Evolutionary conservation across 2,329 filamentous ascomycete species (phyloP), one percentile per base, ranked within the genome.

Genomic region (Colletotrichum truncatum): DNA sequence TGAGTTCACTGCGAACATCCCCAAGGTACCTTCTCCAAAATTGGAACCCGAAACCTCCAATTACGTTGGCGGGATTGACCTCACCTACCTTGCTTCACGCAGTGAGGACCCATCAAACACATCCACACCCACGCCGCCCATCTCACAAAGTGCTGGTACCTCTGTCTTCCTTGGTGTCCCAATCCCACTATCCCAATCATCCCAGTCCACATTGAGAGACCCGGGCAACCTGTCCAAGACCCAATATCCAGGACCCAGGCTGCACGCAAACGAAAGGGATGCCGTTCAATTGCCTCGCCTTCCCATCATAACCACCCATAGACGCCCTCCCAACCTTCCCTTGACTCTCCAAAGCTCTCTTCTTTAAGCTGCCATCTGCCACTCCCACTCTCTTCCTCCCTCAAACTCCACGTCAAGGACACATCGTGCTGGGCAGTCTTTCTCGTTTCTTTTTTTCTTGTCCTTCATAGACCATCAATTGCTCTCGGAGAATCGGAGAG

Each of bases 361-460:
- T 66, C 57, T 63, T 66, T 66, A 66, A 66, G 41, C 63, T 66
- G 57, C 58, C 57, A 30, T 66, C 63, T 62, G 57, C 63, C 63
- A 66, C 64, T 59, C 39, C 14, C 14, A 10, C 53, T 26, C 28
- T 36, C 10, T 56, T 26, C 26, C 53, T 46, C 45, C 38, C 53
- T n/a, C 52, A 45, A 64, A 64, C 52, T 43, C 11, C 38, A 53
- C 59, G 64, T 66, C 60, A 46, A 57, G 59, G 59, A 48, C 64
- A 39, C 21, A 45, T 48, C 28, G 64, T 46, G 51, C 45, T 59
- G 60, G 62, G 60, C 64, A 66, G 59, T 59, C 60, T 58, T n/a
- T 64, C 53, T 64, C 64, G 60, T 66, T 64, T 64, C 46, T 66
- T 62, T 49, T 53, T 51, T 60, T 65, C 60, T 64, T 64, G 59